Base-by-base conservation (phyloP, 345 rosid genomes). In the Kandelia obovata region DNA sequence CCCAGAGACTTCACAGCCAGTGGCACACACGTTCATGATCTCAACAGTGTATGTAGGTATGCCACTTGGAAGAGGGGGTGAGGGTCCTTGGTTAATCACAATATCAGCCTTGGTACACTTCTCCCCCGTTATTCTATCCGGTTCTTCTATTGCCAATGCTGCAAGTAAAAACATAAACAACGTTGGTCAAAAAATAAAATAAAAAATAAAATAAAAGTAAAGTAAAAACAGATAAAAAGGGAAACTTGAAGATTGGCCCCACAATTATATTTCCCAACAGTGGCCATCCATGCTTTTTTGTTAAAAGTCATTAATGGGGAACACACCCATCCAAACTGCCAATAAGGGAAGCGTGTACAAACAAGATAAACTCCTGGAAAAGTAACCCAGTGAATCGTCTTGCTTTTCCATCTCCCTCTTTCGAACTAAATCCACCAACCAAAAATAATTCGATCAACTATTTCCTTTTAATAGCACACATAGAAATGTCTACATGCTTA, bases 11-110 rank as follows among this genome's bases (percentile, higher is more conserved):
- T 75, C 77, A 70, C 97, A 89, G 8, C 97, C 98, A 7, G 89
- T 79, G 55, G 73, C 74, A 61, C 97, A 91, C 17, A 58, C 68
- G 80, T 94, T 91, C 58, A 79, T 69, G 28, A 94, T 87, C 83
- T 91, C 92, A 3, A 91, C 98, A 0, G 84, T 84, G 82, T 88
- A 91, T 1, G 90, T 78, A 0, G 98, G 98, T 20, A 89, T 85
- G 62, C 98, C 98, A 53, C 62, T 85, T 0, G 96, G 89, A 17
- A 89, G 88, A 4, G 95, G 85, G 16, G 73, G 82, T 0, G 92
- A 81, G 30, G 88, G 74, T 25, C 92, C 97, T 39, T 94, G 98
- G 76, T 69, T 83, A 25, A 94, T 83, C 64, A 78, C 85, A 27
- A 94, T 82, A 68, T 91, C 97, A 1, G 83, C 76, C 51, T 61